A percentile compares a stretch with the other conserved stretches of the same genome.
Conservation (phyloP, 176 grass and related monocot species). For the Cenchrus purpureus region DNA sequence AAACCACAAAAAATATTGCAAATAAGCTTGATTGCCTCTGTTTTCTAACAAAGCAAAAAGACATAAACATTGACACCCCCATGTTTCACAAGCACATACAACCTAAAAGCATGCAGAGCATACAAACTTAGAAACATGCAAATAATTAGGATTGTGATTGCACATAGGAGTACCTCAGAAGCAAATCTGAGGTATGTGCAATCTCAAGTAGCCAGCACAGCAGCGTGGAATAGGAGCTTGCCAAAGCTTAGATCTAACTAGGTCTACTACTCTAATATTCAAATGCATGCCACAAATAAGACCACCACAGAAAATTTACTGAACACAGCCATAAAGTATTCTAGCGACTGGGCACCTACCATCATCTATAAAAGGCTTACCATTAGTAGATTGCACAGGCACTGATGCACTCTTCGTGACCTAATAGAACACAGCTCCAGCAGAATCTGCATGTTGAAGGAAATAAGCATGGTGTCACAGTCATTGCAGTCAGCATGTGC, state of each 20-base stretch:
- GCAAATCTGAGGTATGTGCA: constrained; percentile 71
- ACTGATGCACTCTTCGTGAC: too few species aligned
- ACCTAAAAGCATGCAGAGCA: background rate
- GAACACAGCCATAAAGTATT: too few species aligned
- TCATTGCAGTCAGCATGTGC: too few species aligned
- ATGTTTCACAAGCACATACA: background rate
- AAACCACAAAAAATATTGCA: background rate
- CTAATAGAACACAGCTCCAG: too few species aligned
- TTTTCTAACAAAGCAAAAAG: constrained; percentile 22
- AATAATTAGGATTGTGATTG: constrained; percentile 20
- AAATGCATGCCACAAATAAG: too few species aligned
- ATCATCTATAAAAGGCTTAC: too few species aligned
- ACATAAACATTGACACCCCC: constrained; percentile 12
- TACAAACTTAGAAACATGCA: background rate
- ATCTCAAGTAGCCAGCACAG: background rate
- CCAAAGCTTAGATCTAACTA: constrained; percentile 40
- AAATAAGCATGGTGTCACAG: too few species aligned
- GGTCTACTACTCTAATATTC: constrained; percentile 17
- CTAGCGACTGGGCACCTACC: too few species aligned
- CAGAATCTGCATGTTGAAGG: too few species aligned
- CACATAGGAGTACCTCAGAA: constrained; percentile 68
- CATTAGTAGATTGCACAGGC: too few species aligned
- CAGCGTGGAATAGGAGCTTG: background rate
- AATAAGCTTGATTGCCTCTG: constrained; percentile 7
- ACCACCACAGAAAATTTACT: too few species aligned